Evolutionary conservation across 164 flowering plant genomes (phyloP), one percentile per base, ranked within the genome.

Genomic region (Stephania japonica): DNA sequence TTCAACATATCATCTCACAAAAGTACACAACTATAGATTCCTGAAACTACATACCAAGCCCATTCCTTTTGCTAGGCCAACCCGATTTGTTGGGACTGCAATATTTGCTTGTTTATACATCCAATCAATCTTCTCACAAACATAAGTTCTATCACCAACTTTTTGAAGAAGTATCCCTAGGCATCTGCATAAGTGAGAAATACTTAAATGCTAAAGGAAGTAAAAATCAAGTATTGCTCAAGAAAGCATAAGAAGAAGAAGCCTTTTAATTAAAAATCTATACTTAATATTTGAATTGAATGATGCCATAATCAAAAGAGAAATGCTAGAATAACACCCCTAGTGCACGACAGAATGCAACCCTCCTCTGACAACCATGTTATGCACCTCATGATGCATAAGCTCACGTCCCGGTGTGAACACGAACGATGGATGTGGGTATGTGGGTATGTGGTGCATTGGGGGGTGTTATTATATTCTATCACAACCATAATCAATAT

Each of bases 61-160:
- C 86, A 95, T 89, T 75, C 91, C 98, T 84, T 95, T 95, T 50
- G 99, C 98, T 66, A 95, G 80, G 75, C 98, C 99, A 80, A 95
- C 87, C 83, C 97, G 87, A 75, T 95, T 95, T 19, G 80, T 75
- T 25, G 98, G 94, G 77, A 83, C 79, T 25, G 92, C 70, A 69
- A 95, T 85, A 79, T 89, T 83, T 69, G 99, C 89, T 73, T 90
- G 87, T 65, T 74, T 86, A 76, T 95, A 95, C 97, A 95, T 95
- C 91, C 87, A 87, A 69, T 89, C 93, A 79, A 93, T 95, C 85
- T 88, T 91, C 42, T 80, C 89, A 70, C 78, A 85, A 68, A 93
- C 97, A 85, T 88, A 93, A 67, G 67, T 74, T 81, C 88, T 84
- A 77, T 88, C 88, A 79, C 85, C 90, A 61, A 95, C 88, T 79